Percentiles rank a stretch among this genome's conserved stretches.
These are phyloP conservation scores for Pichia exigua DNA, from an alignment of 805 yeast species.

Conservation along the genomic window DNA sequence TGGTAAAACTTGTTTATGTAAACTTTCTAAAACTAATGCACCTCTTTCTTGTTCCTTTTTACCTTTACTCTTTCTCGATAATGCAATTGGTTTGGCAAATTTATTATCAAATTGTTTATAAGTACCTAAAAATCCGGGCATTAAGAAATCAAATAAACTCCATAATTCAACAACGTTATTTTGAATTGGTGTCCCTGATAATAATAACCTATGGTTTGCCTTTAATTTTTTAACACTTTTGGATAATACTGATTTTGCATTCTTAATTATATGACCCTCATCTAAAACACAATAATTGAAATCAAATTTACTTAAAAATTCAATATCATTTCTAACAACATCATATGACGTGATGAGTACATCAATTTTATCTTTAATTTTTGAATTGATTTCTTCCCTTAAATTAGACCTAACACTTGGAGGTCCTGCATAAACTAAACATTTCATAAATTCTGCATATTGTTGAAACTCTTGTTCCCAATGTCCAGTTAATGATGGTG, in stretches of 20 bases:
- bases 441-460: constrained; percentile 80
- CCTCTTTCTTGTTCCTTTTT: constrained; percentile 96
- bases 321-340: constrained; percentile 88
- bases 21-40: constrained; percentile 88
- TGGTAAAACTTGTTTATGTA: constrained; percentile 94
- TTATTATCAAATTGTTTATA: constrained; percentile 90
- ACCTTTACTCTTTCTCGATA: constrained; percentile 81
- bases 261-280: constrained; percentile 96
- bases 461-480: constrained; percentile 95
- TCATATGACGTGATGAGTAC: constrained; percentile 93
- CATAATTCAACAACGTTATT: constrained; percentile 93
- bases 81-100: constrained; percentile 97
- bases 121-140: constrained; percentile 98
- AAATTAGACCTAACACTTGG: constrained; percentile 62
- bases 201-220: constrained; percentile 83
- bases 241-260: constrained; percentile 79
- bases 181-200: constrained; percentile 98
- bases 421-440: constrained; percentile 87
- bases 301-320: constrained; percentile 47
- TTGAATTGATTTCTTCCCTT: constrained; percentile 41
- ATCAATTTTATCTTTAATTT: constrained; percentile 36
- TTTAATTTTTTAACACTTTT: constrained; percentile 74
- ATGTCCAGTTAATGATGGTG: constrained; percentile 96
- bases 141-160: constrained; percentile 94
- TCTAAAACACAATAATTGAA: constrained; percentile 94